Base-by-base conservation (phyloP, 2,329 filamentous ascomycete species). In the Calonectria crousiana region DNA sequence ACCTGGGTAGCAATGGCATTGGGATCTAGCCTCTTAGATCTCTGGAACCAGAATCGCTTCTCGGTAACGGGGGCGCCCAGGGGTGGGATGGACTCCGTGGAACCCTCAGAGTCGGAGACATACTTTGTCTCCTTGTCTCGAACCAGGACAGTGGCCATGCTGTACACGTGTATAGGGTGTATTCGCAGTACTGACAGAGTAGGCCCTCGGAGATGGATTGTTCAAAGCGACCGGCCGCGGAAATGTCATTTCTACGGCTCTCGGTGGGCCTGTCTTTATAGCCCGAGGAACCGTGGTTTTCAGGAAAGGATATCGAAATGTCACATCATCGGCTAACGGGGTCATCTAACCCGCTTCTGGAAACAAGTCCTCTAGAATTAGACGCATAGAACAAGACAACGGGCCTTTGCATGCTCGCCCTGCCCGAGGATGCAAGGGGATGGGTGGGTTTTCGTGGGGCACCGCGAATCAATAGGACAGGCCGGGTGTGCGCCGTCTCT, bases 1-100 rank as follows among this genome's bases (percentile, higher is more conserved):
- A 73, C 71, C 66, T 73, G 66, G 26, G 71, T 73, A 38, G 71
- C 71, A 49, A 73, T 69, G 36, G 71, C 66, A 44, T 73, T 44
- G 14, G 56, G 71, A 30, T 73, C 49, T 11, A 28, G 36, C 13
- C 14, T 47, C 49, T 80, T 81, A 6, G 77, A 69, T 30, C 79
- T 76, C 66, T 83, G 83, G 66, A 84, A 84, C 82, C 83, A 84
- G 38, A 84, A 82, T 10, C 78, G 79, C 69, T 79, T 83, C 67
- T 81, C 79, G 5, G 78, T 76, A 10, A 41, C n/a, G 4, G 66
- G 71, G 18, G 16, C 56, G 18, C 66, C 71, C 20, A 73, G 71
- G 11, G 66, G 56, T 4, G 71, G 71, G 49, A 73, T 66, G 11
- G 66, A 26, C 5, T 69, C 71, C 4, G 51, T 23, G 44, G 56